A percentile compares a stretch with the other conserved stretches of the same genome.
phyloP scores from a whole-genome alignment of 371 early-diverging fungal species.

The Apophysomyces variabilis region DNA sequence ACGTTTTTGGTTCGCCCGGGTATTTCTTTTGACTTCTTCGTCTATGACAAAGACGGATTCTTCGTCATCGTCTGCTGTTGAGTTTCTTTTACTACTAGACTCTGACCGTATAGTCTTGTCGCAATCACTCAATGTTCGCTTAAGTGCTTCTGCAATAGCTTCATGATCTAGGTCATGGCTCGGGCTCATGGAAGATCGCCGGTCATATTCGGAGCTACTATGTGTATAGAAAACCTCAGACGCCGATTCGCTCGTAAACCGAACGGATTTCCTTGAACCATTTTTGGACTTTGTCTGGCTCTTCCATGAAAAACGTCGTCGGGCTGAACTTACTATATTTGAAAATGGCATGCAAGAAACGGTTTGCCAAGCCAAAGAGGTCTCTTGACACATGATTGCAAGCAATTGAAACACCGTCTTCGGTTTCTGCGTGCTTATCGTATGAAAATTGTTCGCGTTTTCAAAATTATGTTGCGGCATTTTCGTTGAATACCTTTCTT shows the following conservation, averaged over 20 bases:
- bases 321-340: neutral
- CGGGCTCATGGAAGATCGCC: neutral
- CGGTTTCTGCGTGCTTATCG: no score
- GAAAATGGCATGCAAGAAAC: neutral
- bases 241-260: slow-evolving; percentile 4
- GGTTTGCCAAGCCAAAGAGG: no score
- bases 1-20: slow-evolving; percentile 11
- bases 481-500: no score
- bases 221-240: slow-evolving; percentile 17
- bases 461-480: no score
- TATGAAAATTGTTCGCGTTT: no score
- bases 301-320: slow-evolving; percentile 9
- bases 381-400: no score
- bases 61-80: slow-evolving; percentile 1
- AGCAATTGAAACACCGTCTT: no score
- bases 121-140: neutral
- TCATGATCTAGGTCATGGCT: neutral
- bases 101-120: neutral
- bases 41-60: slow-evolving; percentile 9
- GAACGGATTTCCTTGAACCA: slow-evolving; percentile 13
- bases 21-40: slow-evolving; percentile 19
- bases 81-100: neutral
- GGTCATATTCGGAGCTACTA: slow-evolving; percentile 16
- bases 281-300: slow-evolving; percentile 1
- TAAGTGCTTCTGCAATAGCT: neutral